Evolutionary conservation across 495 filamentous ascomycete species (phyloP).

Genomic region (Physcia stellaris): DNA sequence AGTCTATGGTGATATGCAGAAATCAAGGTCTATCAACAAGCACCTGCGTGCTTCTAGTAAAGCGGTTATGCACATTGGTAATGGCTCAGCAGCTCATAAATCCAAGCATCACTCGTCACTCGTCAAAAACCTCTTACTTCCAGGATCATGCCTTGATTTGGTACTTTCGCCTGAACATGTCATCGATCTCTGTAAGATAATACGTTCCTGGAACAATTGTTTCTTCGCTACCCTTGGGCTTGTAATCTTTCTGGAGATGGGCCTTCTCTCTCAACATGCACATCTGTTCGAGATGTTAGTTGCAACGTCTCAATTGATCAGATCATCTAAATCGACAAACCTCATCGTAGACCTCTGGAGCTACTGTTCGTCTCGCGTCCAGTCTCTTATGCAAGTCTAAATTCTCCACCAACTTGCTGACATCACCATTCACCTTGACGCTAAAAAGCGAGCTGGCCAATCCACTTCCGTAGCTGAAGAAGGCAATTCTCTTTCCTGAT

Average conservation of each 20-base stretch:
- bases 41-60: too few relatives aligned
- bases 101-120: background rate
- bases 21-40: too few relatives aligned
- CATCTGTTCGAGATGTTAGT: constrained; percentile 48
- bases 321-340: too few relatives aligned
- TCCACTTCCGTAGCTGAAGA: constrained; percentile 94
- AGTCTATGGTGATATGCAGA: too few relatives aligned
- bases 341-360: constrained; percentile 77
- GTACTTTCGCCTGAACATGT: constrained; percentile 90
- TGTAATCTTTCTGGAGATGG: constrained; percentile 84
- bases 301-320: too few relatives aligned
- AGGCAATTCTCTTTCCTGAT: constrained; percentile 71
- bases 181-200: constrained; percentile 80
- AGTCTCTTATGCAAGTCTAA: constrained; percentile 70
- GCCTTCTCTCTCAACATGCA: constrained; percentile 88
- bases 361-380: constrained; percentile 52
- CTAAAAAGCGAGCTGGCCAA: constrained; percentile 85
- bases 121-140: too few relatives aligned
- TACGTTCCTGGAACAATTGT: constrained; percentile 70
- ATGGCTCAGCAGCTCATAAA: too few relatives aligned
- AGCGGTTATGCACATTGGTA: too few relatives aligned
- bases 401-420: constrained; percentile 59
- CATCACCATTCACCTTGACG: constrained; percentile 66
- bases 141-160: constrained; percentile 62
- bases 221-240: constrained; percentile 60